Evolutionary conservation across 2,329 filamentous ascomycete genomes (phyloP).

Genomic region (Aspergillus chevalieri): DNA sequence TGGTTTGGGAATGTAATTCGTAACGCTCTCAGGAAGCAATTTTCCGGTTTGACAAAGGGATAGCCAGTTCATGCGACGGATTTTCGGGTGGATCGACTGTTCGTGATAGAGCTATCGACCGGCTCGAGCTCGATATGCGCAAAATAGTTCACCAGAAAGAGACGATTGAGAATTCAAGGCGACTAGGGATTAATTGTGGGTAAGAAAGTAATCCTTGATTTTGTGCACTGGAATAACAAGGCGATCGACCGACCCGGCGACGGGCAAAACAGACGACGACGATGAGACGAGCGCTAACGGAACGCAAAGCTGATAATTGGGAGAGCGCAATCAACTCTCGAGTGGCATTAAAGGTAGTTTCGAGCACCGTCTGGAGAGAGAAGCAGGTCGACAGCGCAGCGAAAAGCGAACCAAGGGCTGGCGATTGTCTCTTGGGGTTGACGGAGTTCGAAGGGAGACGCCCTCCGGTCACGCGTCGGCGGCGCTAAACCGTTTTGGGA

Average conservation of each 20-base stretch:
- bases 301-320: slow-evolving; percentile 12
- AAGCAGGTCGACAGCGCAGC: slow-evolving; percentile 4
- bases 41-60: slow-evolving; percentile 6
- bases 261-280: slow-evolving; percentile 1
- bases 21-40: slow-evolving; percentile 9
- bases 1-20: neutral
- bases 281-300: slow-evolving; percentile 12
- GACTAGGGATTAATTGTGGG: too few relatives aligned
- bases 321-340: slow-evolving; percentile 9
- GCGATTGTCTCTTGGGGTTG: slow-evolving; percentile 13
- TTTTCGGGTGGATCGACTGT: slow-evolving; percentile 3
- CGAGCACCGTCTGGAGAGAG: slow-evolving; percentile 19
- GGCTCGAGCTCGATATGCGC: too few relatives aligned
- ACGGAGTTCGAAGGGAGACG: slow-evolving; percentile 23
- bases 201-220: slow-evolving; percentile 1
- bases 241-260: slow-evolving; percentile 3
- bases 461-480: slow-evolving; percentile 34
- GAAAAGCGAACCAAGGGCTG: slow-evolving; percentile 12
- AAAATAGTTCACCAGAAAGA: too few relatives aligned
- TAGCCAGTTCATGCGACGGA: slow-evolving; percentile 16
- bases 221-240: slow-evolving; percentile 16
- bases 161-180: too few relatives aligned
- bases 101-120: neutral
- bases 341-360: slow-evolving; percentile 19
- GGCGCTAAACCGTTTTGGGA: slow-evolving; percentile 27